Base-by-base conservation (phyloP, 805 yeast species). In the Cyberlindnera mississippiensis region DNA sequence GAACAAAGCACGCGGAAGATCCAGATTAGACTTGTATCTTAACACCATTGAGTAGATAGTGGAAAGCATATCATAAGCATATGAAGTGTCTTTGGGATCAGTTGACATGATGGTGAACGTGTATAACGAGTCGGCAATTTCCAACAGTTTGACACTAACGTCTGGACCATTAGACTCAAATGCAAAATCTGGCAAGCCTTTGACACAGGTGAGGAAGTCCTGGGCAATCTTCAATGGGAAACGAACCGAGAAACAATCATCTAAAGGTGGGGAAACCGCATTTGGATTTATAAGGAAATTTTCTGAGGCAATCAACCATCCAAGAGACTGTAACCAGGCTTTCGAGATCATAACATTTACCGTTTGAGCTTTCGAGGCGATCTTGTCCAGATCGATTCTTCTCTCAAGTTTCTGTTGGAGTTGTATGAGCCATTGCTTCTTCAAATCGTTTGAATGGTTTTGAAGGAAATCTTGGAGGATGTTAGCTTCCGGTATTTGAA, bases 111-210 rank as follows among this genome's bases (percentile, higher is more conserved):
- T 32, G 11, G 48, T 48, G 31, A 45, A 50, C 4, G 47, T 40
- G 39, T 50, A 50, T 11, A 55, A 19, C 1, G 59, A 50, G 32
- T 55, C 55, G n/a, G 55, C 56, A 33, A 55, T 50, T 28, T 53
- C 56, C 20, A 53, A 29, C 15, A 55, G 17, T 35, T 55, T 55
- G 19, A 42, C 43, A 5, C 52, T 45, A 5, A 50, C 57, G 35
- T 56, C 57, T 7, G 57, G 59, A 2, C 59, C 59, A 35, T 55
- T 55, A 3, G 51, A 46, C 40, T 49, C 52, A 33, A 51, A 53
- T 3, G 57, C 59, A 34, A 48, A 55, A 19, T 48, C 55, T 13
- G 57, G 51, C 3, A 50, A 36, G 6, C 51, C 50, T 14, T 34
- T 28, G 10, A 54, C 50, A 11, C 44, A 28, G 4, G 17, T 26